Conservation (phyloP, 352 stramenopile genomes). For the Phytophthora constricta region DNA sequence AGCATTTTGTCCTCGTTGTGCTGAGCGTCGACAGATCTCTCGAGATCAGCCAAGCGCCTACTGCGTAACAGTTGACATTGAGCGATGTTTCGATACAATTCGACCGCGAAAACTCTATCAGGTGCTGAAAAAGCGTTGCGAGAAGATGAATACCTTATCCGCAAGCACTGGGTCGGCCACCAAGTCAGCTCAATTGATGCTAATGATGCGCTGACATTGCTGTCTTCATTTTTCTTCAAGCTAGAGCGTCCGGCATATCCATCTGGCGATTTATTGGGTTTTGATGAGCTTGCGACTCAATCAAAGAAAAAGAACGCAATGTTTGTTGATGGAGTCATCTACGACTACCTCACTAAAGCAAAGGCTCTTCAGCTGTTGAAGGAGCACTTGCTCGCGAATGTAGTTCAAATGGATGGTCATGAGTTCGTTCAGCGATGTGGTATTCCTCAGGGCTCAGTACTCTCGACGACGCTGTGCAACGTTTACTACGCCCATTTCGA, state of each 20-base stretch:
- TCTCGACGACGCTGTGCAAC: conserved; percentile 84
- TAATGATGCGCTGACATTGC: conserved; percentile 3
- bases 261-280: conserved; percentile 58
- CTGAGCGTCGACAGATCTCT: conserved; percentile 16
- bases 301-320: conserved; percentile 55
- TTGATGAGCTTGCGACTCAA: conserved; percentile 54
- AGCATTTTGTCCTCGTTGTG: conserved; percentile 38
- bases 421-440: conserved; percentile 66
- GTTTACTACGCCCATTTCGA: conserved; percentile 86
- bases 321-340: conserved; percentile 79
- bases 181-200: conserved; percentile 31
- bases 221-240: conserved; percentile 57
- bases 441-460: conserved; percentile 83
- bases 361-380: conserved; percentile 63
- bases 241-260: conserved; percentile 61
- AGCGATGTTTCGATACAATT: conserved; percentile 86
- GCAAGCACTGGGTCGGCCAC: conserved; percentile 76
- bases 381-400: conserved; percentile 69
- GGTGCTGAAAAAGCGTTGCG: conserved; percentile 66
- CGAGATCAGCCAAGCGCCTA: conserved; percentile 40
- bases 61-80: conserved; percentile 77
- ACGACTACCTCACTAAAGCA: conserved; percentile 67
- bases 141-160: conserved; percentile 81
- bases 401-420: conserved; percentile 56
- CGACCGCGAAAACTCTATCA: conserved; percentile 66